These are phyloP conservation scores for Agaricus blazei DNA, from an alignment of 768 basidiomycete species.

Conservation along the genomic window DNA sequence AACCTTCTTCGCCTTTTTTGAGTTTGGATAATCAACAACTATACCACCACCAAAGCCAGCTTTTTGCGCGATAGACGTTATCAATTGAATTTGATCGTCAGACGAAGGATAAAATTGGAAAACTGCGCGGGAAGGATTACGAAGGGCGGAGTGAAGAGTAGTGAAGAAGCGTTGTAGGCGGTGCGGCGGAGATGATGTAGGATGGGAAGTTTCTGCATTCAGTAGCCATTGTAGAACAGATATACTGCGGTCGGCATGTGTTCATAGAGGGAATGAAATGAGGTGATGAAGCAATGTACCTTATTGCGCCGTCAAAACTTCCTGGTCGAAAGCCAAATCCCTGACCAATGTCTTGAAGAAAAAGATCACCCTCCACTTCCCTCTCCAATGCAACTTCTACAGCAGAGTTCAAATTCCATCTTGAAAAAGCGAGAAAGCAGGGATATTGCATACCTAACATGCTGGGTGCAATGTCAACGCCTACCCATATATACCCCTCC, in stretches of 20 bases:
- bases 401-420: background rate
- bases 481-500: slow-evolving; percentile 89
- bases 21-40: slow-evolving; percentile 96
- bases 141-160: slow-evolving; percentile 80
- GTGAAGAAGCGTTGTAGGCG: slow-evolving; percentile 88
- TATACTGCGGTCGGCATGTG: slow-evolving; percentile 48
- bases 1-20: slow-evolving; percentile 91
- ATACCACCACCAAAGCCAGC: slow-evolving; percentile 97
- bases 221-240: slow-evolving; percentile 99
- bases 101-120: slow-evolving; percentile 96
- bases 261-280: background rate
- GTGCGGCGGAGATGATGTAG: slow-evolving; percentile 84
- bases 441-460: slow-evolving; percentile 75
- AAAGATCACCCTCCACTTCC: slow-evolving; percentile 93
- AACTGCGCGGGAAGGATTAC: slow-evolving; percentile 81
- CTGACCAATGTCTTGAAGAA: slow-evolving; percentile 96
- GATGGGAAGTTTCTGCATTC: slow-evolving; percentile 91
- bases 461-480: slow-evolving; percentile 91
- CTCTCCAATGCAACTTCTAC: slow-evolving; percentile 93
- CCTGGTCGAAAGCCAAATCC: slow-evolving; percentile 97
- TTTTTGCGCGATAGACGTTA: slow-evolving; percentile 87
- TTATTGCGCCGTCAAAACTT: slow-evolving; percentile 96
- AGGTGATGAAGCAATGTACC: slow-evolving; percentile 38
- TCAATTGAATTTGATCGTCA: slow-evolving; percentile 95
- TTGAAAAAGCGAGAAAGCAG: background rate